Evolutionary conservation across 371 early-diverging fungal genomes (phyloP).

Genomic region (Mortierella sp.): DNA sequence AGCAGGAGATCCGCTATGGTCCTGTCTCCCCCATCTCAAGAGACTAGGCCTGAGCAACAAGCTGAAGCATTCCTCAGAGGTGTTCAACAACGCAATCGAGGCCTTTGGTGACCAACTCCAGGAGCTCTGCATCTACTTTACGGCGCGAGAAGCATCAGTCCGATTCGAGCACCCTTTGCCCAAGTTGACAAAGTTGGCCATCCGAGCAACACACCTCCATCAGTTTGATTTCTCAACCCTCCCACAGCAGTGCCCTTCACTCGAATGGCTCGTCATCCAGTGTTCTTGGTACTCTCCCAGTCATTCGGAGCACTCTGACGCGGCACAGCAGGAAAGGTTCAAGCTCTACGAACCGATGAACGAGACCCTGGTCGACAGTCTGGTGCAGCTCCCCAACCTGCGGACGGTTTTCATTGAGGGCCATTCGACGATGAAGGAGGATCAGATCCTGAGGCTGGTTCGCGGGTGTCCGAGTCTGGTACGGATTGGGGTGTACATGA

Average conservation of each 20-base stretch:
- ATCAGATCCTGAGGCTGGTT: slow-evolving; percentile 9
- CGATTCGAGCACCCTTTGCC: slow-evolving; percentile 17
- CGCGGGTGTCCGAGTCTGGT: slow-evolving; percentile 4
- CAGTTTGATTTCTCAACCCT: slow-evolving; percentile 17
- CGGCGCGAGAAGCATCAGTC: background rate
- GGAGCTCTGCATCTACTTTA: slow-evolving; percentile 18
- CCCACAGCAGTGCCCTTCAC: slow-evolving; percentile 16
- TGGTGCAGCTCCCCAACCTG: slow-evolving; percentile 10
- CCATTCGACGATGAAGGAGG: slow-evolving; percentile 10
- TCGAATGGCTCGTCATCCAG: slow-evolving; percentile 28
- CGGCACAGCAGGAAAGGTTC: background rate
- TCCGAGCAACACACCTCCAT: slow-evolving; percentile 12
- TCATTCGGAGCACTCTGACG: background rate
- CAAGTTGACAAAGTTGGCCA: slow-evolving; percentile 16
- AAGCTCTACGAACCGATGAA: background rate
- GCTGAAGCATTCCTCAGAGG: background rate
- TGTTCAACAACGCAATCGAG: slow-evolving; percentile 9
- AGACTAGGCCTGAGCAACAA: background rate
- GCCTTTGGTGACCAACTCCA: slow-evolving; percentile 42
- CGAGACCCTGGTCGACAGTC: background rate
- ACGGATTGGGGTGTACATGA: slow-evolving; percentile 18
- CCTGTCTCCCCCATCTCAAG: slow-evolving; percentile 25
- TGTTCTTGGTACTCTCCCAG: background rate
- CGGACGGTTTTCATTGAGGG: slow-evolving; percentile 36
- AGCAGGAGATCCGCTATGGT: background rate